Evolutionary conservation across 2,329 filamentous ascomycete genomes (phyloP), one percentile per base, ranked within the genome.

Genomic region (Neoarthrinium moseri): DNA sequence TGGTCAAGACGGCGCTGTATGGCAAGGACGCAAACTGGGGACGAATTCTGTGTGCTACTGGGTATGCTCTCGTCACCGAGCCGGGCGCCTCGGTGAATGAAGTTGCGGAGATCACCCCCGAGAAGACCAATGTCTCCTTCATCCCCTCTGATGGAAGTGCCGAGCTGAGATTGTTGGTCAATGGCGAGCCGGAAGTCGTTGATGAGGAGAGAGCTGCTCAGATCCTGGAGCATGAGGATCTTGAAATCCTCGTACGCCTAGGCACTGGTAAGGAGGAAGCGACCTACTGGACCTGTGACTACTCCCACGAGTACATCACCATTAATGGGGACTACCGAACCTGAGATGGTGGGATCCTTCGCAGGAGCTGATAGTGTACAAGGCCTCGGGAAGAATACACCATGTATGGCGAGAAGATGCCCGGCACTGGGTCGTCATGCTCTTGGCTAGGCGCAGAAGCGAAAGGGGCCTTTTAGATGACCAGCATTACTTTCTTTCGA

Each of bases 11-110:
- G 0, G 94, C 94, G 0, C 76, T 99, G 32, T 99, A 99, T 68
- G 94, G 94, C 54, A 90, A 91, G 65, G 94, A 99, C 64, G 94
- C 94, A 15, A 99, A 99, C 74, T 99, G 94, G 94, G 94, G 94
- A 26, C 90, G 94, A 45, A 95, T 99, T 51, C 78, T 97, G 22
- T 97, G 94, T 66, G 92, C 94, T 1, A 91, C 91, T 4, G 94
- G 94, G 3, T 97, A 97, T 64, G 75, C 82, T 12, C 70, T 83
- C 37, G 75, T 85, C 51, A 79, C 77, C 2, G 78, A 81, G 54
- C 81, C 79, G 1, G 80, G 77, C 2, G 24, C 74, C 56, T 68
- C 73, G n/a, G 64, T 72, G 30, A 79, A 75, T 47, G 81, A 84
- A 1, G 81, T 86, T 1, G 72, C 75, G 2, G 80, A 82, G 36